A percentile compares a stretch with the other conserved stretches of the same genome.
Conservation (phyloP, 371 early-diverging fungal species). For the Zychaea mexicana region DNA sequence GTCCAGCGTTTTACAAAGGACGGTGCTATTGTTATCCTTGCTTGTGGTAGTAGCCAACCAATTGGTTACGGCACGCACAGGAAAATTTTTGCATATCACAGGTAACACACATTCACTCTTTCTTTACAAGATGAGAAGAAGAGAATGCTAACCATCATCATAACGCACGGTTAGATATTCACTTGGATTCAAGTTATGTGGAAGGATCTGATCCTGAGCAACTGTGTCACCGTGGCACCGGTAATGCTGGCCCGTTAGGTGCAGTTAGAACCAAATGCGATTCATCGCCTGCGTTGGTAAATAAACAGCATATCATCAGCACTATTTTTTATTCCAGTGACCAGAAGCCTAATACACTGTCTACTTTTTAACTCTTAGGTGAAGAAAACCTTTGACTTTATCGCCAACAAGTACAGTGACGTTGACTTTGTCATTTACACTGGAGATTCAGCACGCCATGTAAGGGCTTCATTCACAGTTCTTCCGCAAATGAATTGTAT, state of each 20-base stretch:
- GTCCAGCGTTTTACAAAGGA: too few species aligned
- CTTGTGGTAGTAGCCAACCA: too few species aligned
- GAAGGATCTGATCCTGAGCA: conserved; percentile 16
- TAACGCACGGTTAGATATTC: conserved; percentile 24
- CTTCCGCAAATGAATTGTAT: not conserved
- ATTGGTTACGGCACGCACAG: too few species aligned
- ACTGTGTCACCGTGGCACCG: conserved; percentile 22
- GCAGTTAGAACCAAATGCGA: conserved; percentile 8
- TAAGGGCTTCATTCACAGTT: not conserved
- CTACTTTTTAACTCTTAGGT: too few species aligned
- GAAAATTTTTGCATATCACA: too few species aligned
- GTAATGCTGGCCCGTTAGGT: conserved; percentile 6
- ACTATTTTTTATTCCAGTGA: not conserved
- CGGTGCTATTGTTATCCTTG: too few species aligned
- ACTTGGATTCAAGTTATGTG: conserved; percentile 15
- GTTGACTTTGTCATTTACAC: conserved; percentile 48
- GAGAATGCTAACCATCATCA: too few species aligned
- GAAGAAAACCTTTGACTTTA: conserved; percentile 32
- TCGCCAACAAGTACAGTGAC: conserved; percentile 20
- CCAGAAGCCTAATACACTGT: too few species aligned
- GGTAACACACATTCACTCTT: too few species aligned
- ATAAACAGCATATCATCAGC: not conserved
- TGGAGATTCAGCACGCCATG: conserved; percentile 34
- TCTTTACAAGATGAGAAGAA: too few species aligned
- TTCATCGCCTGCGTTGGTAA: conserved; percentile 1